phyloP scores from a whole-genome alignment of 23 red algal species.

The Gracilaria gracilis region DNA sequence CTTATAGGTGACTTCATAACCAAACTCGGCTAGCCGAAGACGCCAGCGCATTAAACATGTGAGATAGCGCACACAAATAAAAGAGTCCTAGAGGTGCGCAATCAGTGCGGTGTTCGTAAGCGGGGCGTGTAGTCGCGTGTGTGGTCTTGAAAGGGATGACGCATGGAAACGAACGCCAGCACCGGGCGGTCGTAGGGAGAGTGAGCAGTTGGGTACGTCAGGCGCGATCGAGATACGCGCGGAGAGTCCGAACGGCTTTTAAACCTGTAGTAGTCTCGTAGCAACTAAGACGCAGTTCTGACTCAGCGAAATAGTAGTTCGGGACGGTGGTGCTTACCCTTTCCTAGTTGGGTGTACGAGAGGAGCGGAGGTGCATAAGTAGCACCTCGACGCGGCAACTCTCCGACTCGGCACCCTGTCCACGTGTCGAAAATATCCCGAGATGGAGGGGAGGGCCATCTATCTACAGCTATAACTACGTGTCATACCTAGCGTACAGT shows the following conservation, averaged over 20 bases:
- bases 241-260: conserved; percentile 23
- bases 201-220: not conserved
- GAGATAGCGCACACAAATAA: not conserved
- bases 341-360: not conserved
- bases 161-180: conserved; percentile 2
- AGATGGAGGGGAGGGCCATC: too few species aligned
- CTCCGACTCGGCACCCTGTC: too few species aligned
- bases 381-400: too few species aligned
- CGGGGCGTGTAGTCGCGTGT: conserved; percentile 3
- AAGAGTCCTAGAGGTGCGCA: not conserved
- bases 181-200: conserved; percentile 5
- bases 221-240: not conserved
- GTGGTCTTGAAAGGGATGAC: not conserved
- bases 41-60: not conserved
- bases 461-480: too few species aligned
- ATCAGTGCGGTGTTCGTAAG: not conserved
- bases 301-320: not conserved
- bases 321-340: not conserved
- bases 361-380: conserved; percentile 11
- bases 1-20: not conserved
- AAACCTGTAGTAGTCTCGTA: not conserved
- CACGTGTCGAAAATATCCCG: too few species aligned
- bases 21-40: not conserved
- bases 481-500: too few species aligned
- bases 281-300: not conserved